Evolutionary conservation across 177 flowering plant genomes (phyloP), one percentile per base, ranked within the genome.

Genomic region (Vitis hybrid): DNA sequence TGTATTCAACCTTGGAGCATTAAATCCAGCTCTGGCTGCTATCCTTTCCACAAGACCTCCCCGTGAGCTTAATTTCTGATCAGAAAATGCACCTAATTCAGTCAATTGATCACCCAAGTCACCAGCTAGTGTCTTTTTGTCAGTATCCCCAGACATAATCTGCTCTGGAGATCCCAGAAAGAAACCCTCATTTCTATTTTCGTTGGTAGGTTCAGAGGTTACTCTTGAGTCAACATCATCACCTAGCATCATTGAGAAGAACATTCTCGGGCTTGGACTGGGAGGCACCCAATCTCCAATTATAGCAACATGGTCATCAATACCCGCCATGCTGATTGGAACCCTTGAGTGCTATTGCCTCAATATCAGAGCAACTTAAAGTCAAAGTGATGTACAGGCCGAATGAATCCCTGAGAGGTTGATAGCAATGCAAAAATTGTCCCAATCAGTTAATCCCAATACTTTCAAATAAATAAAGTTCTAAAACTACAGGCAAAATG

Each of bases 11-110:
- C 74, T 80, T 3, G 94, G 90, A 71, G 95, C 92, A 82, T 84
- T 90, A 64, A 90, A 91, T 13, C 98, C 98, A 70, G 94, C 89
- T 86, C 95, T 82, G 56, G 94, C 92, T 8, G 97, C 98, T 70
- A 87, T 80, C 66, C 98, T 85, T 75, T 90, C 95, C 9, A 78
- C 75, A 50, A 93, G 91, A 67, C 95, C 83, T 30, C 88, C 87
- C 0, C 82, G 81, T 0, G 82, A 77, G 56, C 70, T 70, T 35
- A 75, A 27, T 70, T 77, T 84, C 41, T 80, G 86, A 64, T 74
- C 85, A 14, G 80, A 66, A 32, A 75, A 65, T 24, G 68, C 20
- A 58, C 72, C 70, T 11, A 72, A 24, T 41, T 73, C 73, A 18
- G 61, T 71, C 9, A 69, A 65, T 12, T 72, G 81, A 53, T 73